Conservation (phyloP, 169 alveolate genomes). For the Plasmodium gallinaceum region DNA sequence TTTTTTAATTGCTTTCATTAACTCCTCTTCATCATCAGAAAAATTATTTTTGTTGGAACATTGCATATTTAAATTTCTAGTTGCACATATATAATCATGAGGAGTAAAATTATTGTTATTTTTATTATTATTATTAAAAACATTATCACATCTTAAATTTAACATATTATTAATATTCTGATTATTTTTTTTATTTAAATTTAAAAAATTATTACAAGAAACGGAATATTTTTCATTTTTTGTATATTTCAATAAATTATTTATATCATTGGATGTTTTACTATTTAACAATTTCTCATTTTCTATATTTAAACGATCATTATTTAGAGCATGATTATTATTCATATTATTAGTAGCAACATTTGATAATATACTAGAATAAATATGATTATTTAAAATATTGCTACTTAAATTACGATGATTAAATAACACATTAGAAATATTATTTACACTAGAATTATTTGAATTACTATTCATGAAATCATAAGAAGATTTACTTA, state of each 20-base stretch:
- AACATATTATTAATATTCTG: constrained; percentile 8
- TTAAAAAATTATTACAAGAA: constrained; percentile 36
- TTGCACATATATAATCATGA: constrained; percentile 25
- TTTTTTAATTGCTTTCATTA: constrained; percentile 66
- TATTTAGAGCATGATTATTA: neutral
- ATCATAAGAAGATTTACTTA: constrained; percentile 83
- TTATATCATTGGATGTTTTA: constrained; percentile 34
- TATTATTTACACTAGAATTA: constrained; percentile 85
- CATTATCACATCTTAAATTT: constrained; percentile 22
- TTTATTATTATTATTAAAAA: constrained; percentile 6
- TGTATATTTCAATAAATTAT: constrained; percentile 33
- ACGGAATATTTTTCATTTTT: constrained; percentile 36
- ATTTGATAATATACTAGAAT: constrained; percentile 84
- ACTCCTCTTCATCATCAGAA: constrained; percentile 67
- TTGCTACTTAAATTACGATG: constrained; percentile 87
- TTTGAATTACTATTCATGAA: constrained; percentile 49
- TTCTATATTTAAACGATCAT: constrained; percentile 17
- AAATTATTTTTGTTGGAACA: constrained; percentile 7
- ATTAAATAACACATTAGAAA: constrained; percentile 86
- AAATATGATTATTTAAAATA: constrained; percentile 82
- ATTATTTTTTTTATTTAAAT: constrained; percentile 9
- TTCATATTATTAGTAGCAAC: constrained; percentile 78
- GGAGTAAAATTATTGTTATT: neutral
- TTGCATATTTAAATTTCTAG: constrained; percentile 38
- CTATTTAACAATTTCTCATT: constrained; percentile 32